Conservation (phyloP, 306 rosid genomes). For the Fagus sylvatica region DNA sequence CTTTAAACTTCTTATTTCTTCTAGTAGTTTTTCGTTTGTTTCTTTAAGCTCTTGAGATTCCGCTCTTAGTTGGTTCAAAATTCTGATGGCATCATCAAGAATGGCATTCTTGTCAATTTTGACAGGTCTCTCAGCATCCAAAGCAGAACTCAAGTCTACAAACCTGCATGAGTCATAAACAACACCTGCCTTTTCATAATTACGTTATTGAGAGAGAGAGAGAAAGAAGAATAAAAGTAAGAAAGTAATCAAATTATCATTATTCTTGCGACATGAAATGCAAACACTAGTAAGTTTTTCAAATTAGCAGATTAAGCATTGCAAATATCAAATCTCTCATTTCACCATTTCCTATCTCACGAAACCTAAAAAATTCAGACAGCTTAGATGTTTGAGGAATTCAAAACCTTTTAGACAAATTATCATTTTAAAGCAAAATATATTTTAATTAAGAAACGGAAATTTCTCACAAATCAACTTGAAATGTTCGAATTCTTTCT, state of each 20-base stretch:
- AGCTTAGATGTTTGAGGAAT: constrained; percentile 1
- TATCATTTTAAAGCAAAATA: neutral
- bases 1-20: constrained; percentile 79
- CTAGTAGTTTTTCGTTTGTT: constrained; percentile 65
- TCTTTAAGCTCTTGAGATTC: constrained; percentile 80
- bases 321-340: constrained; percentile 4
- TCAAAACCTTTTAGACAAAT: neutral
- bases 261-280: neutral
- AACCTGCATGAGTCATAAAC: constrained; percentile 48
- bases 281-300: neutral
- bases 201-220: neutral
- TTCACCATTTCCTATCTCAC: constrained; percentile 4
- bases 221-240: neutral
- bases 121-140: constrained; percentile 78
- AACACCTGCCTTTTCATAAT: constrained; percentile 4
- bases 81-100: constrained; percentile 85
- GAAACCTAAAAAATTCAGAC: neutral
- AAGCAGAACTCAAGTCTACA: constrained; percentile 70
- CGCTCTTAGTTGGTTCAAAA: constrained; percentile 66
- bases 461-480: neutral
- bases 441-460: neutral
- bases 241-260: neutral
- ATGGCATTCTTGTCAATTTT: constrained; percentile 75
- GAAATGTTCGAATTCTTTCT: neutral
- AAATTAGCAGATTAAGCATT: neutral